Percentiles rank a stretch among this genome's conserved stretches.
phyloP scores from a whole-genome alignment of 1,284 basidiomycete genomes.

The Rhodotorula sp. region DNA sequence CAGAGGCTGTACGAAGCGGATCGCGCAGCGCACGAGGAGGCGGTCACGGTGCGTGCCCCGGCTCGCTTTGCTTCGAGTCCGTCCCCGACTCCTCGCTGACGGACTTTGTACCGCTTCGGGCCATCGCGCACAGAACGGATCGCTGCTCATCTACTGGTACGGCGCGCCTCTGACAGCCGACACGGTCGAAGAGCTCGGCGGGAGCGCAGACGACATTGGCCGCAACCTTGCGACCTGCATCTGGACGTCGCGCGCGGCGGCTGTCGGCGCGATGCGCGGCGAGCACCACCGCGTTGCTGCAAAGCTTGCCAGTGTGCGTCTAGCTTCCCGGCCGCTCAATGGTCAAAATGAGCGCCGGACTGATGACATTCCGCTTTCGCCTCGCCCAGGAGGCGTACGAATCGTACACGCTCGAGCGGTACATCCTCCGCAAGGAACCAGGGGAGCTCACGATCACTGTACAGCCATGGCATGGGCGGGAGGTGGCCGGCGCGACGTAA shows the following conservation, averaged over 20 bases:
- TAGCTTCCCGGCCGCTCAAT: not conserved
- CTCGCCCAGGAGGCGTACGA: slow-evolving; percentile 64
- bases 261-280: slow-evolving; percentile 72
- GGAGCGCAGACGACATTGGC: slow-evolving; percentile 53
- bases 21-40: slow-evolving; percentile 82
- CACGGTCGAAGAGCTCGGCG: not conserved
- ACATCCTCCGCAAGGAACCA: slow-evolving; percentile 66
- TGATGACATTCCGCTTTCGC: not conserved
- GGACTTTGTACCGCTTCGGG: not conserved
- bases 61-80: not conserved
- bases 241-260: slow-evolving; percentile 83
- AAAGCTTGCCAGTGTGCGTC: slow-evolving; percentile 63
- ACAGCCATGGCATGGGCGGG: slow-evolving; percentile 55
- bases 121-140: slow-evolving; percentile 6
- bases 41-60: slow-evolving; percentile 55
- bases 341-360: not conserved
- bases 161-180: slow-evolving; percentile 1
- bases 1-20: slow-evolving; percentile 74
- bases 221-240: slow-evolving; percentile 92
- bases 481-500: slow-evolving; percentile 56
- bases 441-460: not conserved
- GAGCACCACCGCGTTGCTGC: slow-evolving; percentile 80
- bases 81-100: not conserved
- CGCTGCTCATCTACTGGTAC: slow-evolving; percentile 41
- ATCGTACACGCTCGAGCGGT: slow-evolving; percentile 73